Evolutionary conservation across 2,329 filamentous ascomycete species (phyloP).

Genomic region (Fonsecaea multimorphosa): DNA sequence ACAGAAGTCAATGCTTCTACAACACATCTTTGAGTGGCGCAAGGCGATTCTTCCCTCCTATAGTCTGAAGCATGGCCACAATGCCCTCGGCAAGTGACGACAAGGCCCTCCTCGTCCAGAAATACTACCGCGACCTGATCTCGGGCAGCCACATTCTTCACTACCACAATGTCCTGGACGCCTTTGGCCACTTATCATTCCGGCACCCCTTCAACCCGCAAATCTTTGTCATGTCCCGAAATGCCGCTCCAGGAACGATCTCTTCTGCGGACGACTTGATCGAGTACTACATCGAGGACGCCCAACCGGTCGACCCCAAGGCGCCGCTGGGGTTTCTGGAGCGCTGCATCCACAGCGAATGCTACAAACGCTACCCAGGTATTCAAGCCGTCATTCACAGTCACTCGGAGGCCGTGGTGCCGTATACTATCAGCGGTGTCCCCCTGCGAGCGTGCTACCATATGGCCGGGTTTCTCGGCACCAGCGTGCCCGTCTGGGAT

Average conservation of each 20-base stretch:
- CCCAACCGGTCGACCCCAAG: slow-evolving; percentile 49
- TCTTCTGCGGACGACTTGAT: slow-evolving; percentile 54
- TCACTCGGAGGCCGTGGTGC: slow-evolving; percentile 53
- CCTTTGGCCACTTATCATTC: slow-evolving; percentile 62
- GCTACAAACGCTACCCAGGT: slow-evolving; percentile 50
- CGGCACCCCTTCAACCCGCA: slow-evolving; percentile 55
- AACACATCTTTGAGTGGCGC: too few relatives aligned
- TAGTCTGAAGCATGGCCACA: too few relatives aligned
- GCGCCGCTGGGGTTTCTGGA: slow-evolving; percentile 52
- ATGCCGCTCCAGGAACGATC: slow-evolving; percentile 56
- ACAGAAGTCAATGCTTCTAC: too few relatives aligned
- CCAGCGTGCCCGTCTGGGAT: slow-evolving; percentile 44
- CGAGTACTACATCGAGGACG: slow-evolving; percentile 53
- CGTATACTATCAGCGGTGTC: slow-evolving; percentile 47
- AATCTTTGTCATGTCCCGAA: slow-evolving; percentile 57
- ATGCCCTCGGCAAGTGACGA: not conserved
- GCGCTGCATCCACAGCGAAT: slow-evolving; percentile 56
- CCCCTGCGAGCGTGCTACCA: slow-evolving; percentile 52
- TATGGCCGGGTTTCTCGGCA: slow-evolving; percentile 51
- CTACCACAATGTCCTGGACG: slow-evolving; percentile 56
- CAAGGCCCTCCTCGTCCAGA: not conserved
- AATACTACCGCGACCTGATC: slow-evolving; percentile 45
- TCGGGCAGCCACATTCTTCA: slow-evolving; percentile 55
- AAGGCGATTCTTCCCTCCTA: too few relatives aligned
- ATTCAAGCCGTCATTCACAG: slow-evolving; percentile 53